Base-by-base conservation (phyloP, 805 yeast species). In the Starmerella riodocensis region DNA sequence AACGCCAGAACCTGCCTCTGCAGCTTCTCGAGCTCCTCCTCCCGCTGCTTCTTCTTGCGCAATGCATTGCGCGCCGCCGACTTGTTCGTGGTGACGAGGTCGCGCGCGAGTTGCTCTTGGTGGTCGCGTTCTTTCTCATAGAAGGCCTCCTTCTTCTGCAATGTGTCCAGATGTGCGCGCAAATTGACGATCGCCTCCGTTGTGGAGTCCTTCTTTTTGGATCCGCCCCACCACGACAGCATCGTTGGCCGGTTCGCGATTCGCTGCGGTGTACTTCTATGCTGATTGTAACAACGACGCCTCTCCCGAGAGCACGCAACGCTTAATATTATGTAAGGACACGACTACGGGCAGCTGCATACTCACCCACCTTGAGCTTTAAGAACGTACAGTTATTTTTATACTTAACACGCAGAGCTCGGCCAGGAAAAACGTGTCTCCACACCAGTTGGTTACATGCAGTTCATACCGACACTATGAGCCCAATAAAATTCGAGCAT, bases 141-240 rank as follows among this genome's bases (percentile, higher is more conserved):
- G 58, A 81, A 85, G 43, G 69, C 63, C 53, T 81, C 79, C 58
- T 86, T 85, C 73, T 88, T 86, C 53, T 73, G 75, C 40, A 91
- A 69, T 61, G 86, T 76, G 48, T 79, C 78, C 46, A 91, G 80
- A 54, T 88, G 97, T 56, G 82, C 93, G 46, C 96, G 72, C 47
- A 88, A 67, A 49, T 76, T 79, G 34, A 88, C 80, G 40, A 91
- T 91, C 24, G 97, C 94, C 70, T 81, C 77, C 69, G 84, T 86
- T 37, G 97, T 93, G 49, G 73, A 68, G 55, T 86, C 96, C 55
- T 79, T 82, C 60, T 73, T 78, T 46, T 68, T 68, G 39, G 66
- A 58, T 37, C 82, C 81, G 37, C 95, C 95, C 34, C 43, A 50
- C 53, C 53, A 49, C 14, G 48, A 46, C 39, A 39, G 33, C 39